These are phyloP conservation scores for Gloeostereum incarnatum DNA, from an alignment of 768 basidiomycete species.

Conservation along the genomic window DNA sequence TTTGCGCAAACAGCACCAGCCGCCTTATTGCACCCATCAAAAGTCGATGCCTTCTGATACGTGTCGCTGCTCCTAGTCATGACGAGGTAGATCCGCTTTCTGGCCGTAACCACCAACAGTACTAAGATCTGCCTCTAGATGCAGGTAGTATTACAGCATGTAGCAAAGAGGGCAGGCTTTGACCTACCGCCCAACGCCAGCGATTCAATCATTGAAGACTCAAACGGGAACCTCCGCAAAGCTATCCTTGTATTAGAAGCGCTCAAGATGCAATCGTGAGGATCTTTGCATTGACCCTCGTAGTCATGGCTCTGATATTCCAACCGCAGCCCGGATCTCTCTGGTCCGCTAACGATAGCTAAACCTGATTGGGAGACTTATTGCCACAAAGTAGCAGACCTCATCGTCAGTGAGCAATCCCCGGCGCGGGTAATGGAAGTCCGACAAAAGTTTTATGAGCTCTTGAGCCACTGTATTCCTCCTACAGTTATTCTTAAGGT, in stretches of 20 bases:
- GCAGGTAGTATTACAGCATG: slow-evolving; percentile 64
- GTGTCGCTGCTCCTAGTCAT: slow-evolving; percentile 79
- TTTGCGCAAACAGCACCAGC: slow-evolving; percentile 93
- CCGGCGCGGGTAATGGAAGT: slow-evolving; percentile 89
- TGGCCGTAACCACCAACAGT: neutral
- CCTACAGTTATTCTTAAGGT: slow-evolving; percentile 90
- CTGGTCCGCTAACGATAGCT: slow-evolving; percentile 71
- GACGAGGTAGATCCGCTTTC: slow-evolving; percentile 48
- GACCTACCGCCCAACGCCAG: slow-evolving; percentile 73
- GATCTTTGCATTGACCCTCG: slow-evolving; percentile 5
- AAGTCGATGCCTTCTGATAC: slow-evolving; percentile 87
- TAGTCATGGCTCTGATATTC: neutral
- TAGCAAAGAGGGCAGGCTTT: slow-evolving; percentile 74
- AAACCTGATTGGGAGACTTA: slow-evolving; percentile 99
- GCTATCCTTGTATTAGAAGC: slow-evolving; percentile 93
- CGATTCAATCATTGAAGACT: slow-evolving; percentile 68
- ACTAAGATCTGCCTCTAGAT: slow-evolving; percentile 45
- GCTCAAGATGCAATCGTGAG: slow-evolving; percentile 92
- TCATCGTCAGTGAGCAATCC: slow-evolving; percentile 84
- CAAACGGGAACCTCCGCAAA: slow-evolving; percentile 88
- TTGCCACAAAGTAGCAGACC: slow-evolving; percentile 84
- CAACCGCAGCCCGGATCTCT: slow-evolving; percentile 65
- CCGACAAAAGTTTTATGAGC: slow-evolving; percentile 86
- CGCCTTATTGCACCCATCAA: slow-evolving; percentile 95
- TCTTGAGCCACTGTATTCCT: slow-evolving; percentile 95